phyloP scores from a whole-genome alignment of 1,284 basidiomycete genomes.

The Schizophyllum commune region DNA sequence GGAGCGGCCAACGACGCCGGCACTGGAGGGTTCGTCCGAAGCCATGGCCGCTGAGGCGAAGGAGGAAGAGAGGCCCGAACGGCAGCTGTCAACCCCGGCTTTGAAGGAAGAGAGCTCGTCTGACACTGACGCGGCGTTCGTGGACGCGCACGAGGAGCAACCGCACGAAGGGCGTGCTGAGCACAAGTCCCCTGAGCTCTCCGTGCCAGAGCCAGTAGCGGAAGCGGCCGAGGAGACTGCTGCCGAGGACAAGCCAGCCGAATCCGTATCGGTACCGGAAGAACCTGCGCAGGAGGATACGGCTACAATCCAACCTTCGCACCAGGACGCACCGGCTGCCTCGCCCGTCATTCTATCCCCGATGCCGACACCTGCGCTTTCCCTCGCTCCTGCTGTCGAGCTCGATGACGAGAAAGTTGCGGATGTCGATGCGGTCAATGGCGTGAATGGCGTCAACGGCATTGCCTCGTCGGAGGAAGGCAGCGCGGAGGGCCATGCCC shows the following conservation, averaged over 20 bases:
- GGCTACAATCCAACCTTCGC: too few species aligned
- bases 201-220: too few species aligned
- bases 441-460: not conserved
- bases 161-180: slow-evolving; percentile 2
- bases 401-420: not conserved
- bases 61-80: slow-evolving; percentile 2
- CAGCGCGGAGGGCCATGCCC: slow-evolving; percentile 1
- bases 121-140: slow-evolving; percentile 7
- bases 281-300: too few species aligned
- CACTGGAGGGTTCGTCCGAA: slow-evolving; percentile 5
- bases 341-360: not conserved
- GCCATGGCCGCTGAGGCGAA: not conserved
- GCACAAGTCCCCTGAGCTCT: too few species aligned
- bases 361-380: not conserved
- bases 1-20: not conserved
- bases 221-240: too few species aligned
- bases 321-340: too few species aligned
- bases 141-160: slow-evolving; percentile 1
- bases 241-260: too few species aligned
- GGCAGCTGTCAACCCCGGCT: slow-evolving; percentile 6
- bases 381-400: not conserved
- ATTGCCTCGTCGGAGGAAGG: too few species aligned
- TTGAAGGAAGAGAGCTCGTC: slow-evolving; percentile 6
- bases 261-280: too few species aligned
- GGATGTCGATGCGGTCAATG: not conserved